Conservation (phyloP, 2,329 filamentous ascomycete species). For the Paracorniculantispora psalliotae region DNA sequence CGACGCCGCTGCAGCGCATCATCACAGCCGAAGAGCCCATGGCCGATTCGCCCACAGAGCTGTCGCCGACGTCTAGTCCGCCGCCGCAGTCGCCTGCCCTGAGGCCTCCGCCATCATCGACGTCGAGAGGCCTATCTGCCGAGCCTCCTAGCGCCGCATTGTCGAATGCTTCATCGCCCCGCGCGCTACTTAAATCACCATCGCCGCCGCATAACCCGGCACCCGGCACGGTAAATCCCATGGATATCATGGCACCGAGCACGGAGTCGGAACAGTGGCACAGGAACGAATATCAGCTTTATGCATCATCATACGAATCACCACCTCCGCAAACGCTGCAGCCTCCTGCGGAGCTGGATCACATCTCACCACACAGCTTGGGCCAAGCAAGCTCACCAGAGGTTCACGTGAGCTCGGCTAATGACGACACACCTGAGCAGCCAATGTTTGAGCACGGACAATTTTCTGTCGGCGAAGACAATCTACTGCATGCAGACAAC, state of each 20-base stretch:
- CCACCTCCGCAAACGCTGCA: conserved; percentile 17
- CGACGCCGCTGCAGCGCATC: conserved; percentile 14
- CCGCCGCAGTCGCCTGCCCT: not conserved
- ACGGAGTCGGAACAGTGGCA: conserved; percentile 35
- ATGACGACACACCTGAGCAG: not conserved
- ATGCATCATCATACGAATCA: conserved; percentile 23
- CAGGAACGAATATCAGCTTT: conserved; percentile 32
- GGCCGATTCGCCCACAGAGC: conserved; percentile 29
- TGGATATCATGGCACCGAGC: conserved; percentile 46
- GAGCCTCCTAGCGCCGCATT: conserved; percentile 17
- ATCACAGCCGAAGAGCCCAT: conserved; percentile 15
- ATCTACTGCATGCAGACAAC: conserved; percentile 23
- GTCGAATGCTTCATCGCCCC: conserved; percentile 8
- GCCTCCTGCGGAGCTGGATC: not conserved
- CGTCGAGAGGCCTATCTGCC: conserved; percentile 8
- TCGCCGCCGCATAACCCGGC: conserved; percentile 31
- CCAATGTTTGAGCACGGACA: not conserved
- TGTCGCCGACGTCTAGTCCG: conserved; percentile 18
- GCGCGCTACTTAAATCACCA: conserved; percentile 17
- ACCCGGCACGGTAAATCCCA: conserved; percentile 47
- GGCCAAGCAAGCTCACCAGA: not conserved
- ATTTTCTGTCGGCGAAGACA: conserved; percentile 18
- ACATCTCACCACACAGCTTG: not conserved
- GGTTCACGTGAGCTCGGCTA: not conserved
- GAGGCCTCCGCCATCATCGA: not conserved